Base-by-base conservation (phyloP, 2,329 filamentous ascomycete genomes). In the Talaromyces verruculosus region DNA sequence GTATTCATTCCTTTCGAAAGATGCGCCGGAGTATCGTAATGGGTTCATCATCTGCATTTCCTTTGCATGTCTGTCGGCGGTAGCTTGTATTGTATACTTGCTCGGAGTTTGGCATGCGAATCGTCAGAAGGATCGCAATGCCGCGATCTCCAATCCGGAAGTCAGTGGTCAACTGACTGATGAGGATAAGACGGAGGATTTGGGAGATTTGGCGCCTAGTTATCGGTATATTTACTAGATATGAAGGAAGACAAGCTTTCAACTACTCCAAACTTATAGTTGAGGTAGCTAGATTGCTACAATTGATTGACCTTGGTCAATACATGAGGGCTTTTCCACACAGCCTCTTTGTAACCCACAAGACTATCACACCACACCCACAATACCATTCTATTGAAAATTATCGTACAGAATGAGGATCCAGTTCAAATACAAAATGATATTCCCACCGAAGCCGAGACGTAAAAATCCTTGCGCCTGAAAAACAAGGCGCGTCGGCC, bases 31-130 rank as follows among this genome's bases (percentile, higher is more conserved):
- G 25, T 96, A 89, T 77, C 85, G 81, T 6, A 87, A 84, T 0
- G 93, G 93, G 0, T 96, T 95, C 78, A 85, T 84, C 63, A 92
- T 97, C 68, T 90, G 88, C 73, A 83, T 96, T 5, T 87, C 84
- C 0, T 96, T 96, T 72, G 85, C 89, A 8, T 84, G 86, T 61
- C 74, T 97, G 35, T 89, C 88, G 63, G 87, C 86, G 17, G 70
- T 89, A 2, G 83, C 74, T 43, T 82, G 80, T 63, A 68, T 76
- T 33, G 63, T 69, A 0, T 83, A 83, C 67, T 72, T 78, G 5
- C 37, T 73, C 8, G 75, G 77, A 0, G 55, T 80, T 45, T 70
- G 77, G 68, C 67, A 69, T 59, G 78, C 81, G 66, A 83, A 83
- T 69, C 72, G 74, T 25, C 77, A 74, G 45, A 76, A 80, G 15